These are phyloP conservation scores for Aureobasidium sp. DNA, from an alignment of 2,329 filamentous ascomycete genomes.

Conservation along the genomic window DNA sequence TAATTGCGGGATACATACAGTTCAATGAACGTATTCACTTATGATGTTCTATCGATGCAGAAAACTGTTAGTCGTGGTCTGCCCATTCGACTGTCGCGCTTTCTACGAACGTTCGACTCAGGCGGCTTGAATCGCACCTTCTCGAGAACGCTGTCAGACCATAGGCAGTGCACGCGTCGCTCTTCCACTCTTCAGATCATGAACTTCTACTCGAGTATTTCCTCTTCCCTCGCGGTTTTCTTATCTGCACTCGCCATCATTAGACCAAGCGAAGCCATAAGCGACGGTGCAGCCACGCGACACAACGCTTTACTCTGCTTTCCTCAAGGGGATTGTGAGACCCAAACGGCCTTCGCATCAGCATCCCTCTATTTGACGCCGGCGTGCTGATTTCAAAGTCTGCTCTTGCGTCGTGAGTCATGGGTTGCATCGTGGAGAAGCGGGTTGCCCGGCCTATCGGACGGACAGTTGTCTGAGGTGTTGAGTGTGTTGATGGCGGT, in stretches of 20 bases:
- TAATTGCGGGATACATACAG: too few species aligned
- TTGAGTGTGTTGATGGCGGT: not conserved
- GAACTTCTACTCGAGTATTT: not conserved
- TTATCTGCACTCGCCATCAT: not conserved
- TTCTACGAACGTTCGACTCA: not conserved
- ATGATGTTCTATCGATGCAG: too few species aligned
- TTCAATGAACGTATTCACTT: too few species aligned
- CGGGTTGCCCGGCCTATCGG: not conserved
- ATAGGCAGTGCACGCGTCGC: too few species aligned
- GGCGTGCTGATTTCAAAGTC: not conserved
- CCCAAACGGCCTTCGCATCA: not conserved
- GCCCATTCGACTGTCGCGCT: not conserved
- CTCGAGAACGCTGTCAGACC: too few species aligned
- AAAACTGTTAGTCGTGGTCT: not conserved
- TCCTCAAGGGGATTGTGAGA: not conserved
- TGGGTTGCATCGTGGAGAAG: not conserved
- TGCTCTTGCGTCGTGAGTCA: not conserved
- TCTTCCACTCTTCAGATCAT: not conserved
- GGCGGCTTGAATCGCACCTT: not conserved
- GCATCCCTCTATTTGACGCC: not conserved
- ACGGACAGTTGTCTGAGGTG: not conserved
- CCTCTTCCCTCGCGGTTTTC: not conserved
- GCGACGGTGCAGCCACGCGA: not conserved
- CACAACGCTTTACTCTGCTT: not conserved
- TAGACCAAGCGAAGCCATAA: not conserved